Evolutionary conservation across 2,329 filamentous ascomycete genomes (phyloP).

Genomic region (Pseudogymnoascus sp.): DNA sequence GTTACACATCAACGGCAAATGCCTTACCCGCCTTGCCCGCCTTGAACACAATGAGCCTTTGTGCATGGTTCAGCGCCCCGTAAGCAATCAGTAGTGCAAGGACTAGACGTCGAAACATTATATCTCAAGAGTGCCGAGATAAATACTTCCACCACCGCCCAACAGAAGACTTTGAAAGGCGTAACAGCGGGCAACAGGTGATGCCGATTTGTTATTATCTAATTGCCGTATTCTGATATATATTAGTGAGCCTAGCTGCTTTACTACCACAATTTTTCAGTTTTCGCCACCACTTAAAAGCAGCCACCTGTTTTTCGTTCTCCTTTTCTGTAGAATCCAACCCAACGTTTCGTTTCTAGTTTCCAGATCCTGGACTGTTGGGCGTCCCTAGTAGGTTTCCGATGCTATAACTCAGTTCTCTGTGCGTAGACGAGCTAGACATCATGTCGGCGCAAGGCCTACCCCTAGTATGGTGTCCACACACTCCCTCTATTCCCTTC

Average conservation of each 20-base stretch:
- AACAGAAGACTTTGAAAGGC: too few species aligned
- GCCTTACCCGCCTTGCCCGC: too few species aligned
- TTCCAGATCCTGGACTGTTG: background rate
- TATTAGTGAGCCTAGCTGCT: background rate
- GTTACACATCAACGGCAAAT: too few species aligned
- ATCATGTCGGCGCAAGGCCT: background rate
- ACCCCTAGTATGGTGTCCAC: too few species aligned
- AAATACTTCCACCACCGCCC: too few species aligned
- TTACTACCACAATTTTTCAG: background rate
- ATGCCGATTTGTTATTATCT: background rate
- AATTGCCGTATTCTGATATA: background rate
- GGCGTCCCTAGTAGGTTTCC: background rate
- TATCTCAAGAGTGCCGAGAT: too few species aligned
- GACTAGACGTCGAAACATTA: too few species aligned
- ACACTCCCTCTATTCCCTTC: too few species aligned
- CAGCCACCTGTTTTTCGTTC: background rate
- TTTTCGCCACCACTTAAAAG: background rate
- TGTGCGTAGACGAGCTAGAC: background rate
- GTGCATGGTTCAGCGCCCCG: too few species aligned
- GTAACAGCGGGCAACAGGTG: background rate
- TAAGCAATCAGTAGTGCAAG: too few species aligned
- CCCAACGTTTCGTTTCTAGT: background rate
- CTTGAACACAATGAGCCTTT: too few species aligned
- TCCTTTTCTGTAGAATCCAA: background rate
- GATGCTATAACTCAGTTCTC: background rate